These are phyloP conservation scores for Juglanconis sp. DNA, from an alignment of 2,329 filamentous ascomycete genomes.

Conservation along the genomic window DNA sequence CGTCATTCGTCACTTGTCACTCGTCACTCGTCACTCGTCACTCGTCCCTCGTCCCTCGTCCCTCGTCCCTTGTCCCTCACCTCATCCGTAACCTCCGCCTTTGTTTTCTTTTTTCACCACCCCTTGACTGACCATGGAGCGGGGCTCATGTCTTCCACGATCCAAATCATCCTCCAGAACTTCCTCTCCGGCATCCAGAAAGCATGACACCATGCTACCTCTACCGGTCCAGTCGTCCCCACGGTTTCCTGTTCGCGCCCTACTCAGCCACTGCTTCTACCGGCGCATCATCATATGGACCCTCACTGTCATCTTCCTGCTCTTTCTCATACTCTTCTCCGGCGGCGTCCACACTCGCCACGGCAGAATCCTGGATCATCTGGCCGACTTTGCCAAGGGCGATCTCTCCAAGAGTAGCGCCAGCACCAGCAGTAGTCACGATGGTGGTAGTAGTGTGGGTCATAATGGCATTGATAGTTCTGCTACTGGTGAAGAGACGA, in stretches of 20 bases:
- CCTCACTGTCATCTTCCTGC: slow-evolving; percentile 37
- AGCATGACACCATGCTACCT: slow-evolving; percentile 14
- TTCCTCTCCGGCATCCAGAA: slow-evolving; percentile 14
- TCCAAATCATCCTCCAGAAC: slow-evolving; percentile 12
- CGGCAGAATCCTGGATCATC: slow-evolving; percentile 19
- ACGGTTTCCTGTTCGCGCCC: slow-evolving; percentile 36
- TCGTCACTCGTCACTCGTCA: too few species aligned
- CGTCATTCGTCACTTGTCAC: background rate
- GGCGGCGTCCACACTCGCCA: slow-evolving; percentile 23
- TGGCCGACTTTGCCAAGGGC: slow-evolving; percentile 22
- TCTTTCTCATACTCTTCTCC: slow-evolving; percentile 39
- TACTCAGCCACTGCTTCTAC: slow-evolving; percentile 52
- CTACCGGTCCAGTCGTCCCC: slow-evolving; percentile 13
- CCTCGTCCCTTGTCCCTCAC: background rate
- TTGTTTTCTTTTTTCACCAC: background rate
- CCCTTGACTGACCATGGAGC: slow-evolving; percentile 10
- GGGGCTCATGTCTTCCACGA: slow-evolving; percentile 7
- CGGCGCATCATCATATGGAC: slow-evolving; percentile 51
- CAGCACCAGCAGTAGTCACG: background rate
- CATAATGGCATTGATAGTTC: background rate
- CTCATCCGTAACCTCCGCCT: background rate
- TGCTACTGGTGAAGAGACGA: background rate
- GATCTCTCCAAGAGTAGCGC: slow-evolving; percentile 14
- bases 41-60: background rate
- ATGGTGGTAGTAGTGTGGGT: background rate